Evolutionary conservation across 2,329 filamentous ascomycete genomes (phyloP), one percentile per base, ranked within the genome.

Genomic region (Ceratocystis colombiana): DNA sequence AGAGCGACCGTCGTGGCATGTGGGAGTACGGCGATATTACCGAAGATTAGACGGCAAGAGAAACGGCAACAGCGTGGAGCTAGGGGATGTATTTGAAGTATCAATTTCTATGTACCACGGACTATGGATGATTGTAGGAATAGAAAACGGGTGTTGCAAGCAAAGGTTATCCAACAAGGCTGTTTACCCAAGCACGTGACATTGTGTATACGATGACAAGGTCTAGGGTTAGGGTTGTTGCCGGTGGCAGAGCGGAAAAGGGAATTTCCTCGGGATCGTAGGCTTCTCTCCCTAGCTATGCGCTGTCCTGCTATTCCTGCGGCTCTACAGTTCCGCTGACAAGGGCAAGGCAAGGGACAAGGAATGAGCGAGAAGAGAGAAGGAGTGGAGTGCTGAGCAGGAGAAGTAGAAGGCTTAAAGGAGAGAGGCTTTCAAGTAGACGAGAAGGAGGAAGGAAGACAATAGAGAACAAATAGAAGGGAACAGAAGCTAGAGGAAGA

Each of bases 21-120:
- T 99, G 93, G 92, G 94, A 99, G 82, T 99, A 97, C 76, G 94
- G 94, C 71, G 94, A 97, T 75, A 82, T 96, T 73, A 96, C 90
- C 15, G 92, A 96, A 79, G 90, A 96, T 73, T 91, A 85, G 75
- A 46, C 17, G 44, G 25, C 10, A 17, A 68, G 50, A 28, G 20
- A 30, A 55, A 15, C 53, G 20, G n/a, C 6, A 22, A 25, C 20
- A 10, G 8, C 10, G 17, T 25, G 48, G 20, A 37, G 53, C 20
- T 1, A n/a, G 10, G 17, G 30, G 15, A 20, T 30, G 30, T 7
- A 17, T 12, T 15, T 17, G 37, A 22, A 33, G 25, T 59, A 4
- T 5, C 37, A 41, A 59, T 59, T 59, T 59, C 53, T 59, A 59
- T 59, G 33, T 37, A 59, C 53, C 53, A 59, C 53, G 5, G 53